Conservation (phyloP, 208 protist genomes). For the Leishmania martiniquensis region DNA sequence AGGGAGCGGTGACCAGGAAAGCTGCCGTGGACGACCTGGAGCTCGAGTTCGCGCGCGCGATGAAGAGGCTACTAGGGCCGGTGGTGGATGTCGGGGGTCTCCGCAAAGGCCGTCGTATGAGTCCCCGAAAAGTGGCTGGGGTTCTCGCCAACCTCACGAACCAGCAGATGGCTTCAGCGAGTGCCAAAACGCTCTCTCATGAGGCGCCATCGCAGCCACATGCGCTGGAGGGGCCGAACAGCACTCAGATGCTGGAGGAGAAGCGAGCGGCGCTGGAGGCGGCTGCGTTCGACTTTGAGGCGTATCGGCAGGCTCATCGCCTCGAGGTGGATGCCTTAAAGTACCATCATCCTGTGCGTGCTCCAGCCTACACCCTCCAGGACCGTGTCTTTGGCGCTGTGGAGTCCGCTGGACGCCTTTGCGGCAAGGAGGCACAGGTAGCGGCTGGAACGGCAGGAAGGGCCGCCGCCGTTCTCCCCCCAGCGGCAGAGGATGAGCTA, state of each 20-base stretch:
- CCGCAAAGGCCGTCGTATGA: constrained; percentile 66
- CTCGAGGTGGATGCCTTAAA: constrained; percentile 70
- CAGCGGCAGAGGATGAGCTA: constrained; percentile 53
- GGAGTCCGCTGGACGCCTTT: constrained; percentile 9
- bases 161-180: constrained; percentile 5
- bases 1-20: background rate
- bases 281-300: constrained; percentile 52
- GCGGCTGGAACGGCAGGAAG: background rate
- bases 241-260: constrained; percentile 59
- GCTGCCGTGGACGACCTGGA: constrained; percentile 14
- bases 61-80: constrained; percentile 42
- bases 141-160: constrained; percentile 47
- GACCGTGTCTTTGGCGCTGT: constrained; percentile 57
- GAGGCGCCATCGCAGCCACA: background rate
- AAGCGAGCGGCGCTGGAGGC: constrained; percentile 38
- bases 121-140: constrained; percentile 54
- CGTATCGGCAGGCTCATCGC: constrained; percentile 55
- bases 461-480: background rate
- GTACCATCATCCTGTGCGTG: constrained; percentile 62
- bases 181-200: background rate
- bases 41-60: constrained; percentile 25
- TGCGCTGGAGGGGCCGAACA: constrained; percentile 47
- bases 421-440: constrained; percentile 1
- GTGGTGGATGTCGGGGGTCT: constrained; percentile 48
- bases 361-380: constrained; percentile 45